Conservation (phyloP, 805 yeast genomes). For the Dipodascus geniculatus region DNA sequence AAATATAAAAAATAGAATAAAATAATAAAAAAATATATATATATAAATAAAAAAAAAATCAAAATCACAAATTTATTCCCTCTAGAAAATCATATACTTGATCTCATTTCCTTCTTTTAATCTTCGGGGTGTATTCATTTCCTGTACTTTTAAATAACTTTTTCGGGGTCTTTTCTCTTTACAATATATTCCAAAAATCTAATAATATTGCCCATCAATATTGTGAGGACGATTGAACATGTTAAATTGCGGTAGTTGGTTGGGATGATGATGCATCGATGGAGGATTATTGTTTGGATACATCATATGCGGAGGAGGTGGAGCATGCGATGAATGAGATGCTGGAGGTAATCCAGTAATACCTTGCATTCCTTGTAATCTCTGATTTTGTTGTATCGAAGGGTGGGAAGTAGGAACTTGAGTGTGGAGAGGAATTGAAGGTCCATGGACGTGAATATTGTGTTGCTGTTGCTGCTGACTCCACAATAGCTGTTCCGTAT, state of each 20-base stretch:
- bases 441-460: background rate
- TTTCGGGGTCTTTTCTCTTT: too few species aligned
- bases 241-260: conserved; percentile 3
- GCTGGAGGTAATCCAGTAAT: conserved; percentile 1
- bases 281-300: conserved; percentile 2
- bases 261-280: background rate
- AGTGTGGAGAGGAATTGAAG: background rate
- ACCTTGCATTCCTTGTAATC: background rate
- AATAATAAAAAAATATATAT: too few species aligned
- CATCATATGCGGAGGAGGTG: conserved; percentile 1
- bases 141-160: too few species aligned
- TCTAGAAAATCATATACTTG: too few species aligned
- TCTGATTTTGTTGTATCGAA: background rate
- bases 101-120: too few species aligned
- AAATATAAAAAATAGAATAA: too few species aligned
- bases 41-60: too few species aligned
- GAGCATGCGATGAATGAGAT: background rate
- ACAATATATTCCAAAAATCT: too few species aligned
- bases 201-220: background rate
- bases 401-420: background rate
- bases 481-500: background rate
- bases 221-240: background rate
- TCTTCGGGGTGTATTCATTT: too few species aligned
- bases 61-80: too few species aligned
- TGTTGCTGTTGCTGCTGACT: background rate